A percentile compares a stretch with the other conserved stretches of the same genome.
phyloP scores from a whole-genome alignment of 768 basidiomycete genomes.

The Pleurotus tuber-regium region DNA sequence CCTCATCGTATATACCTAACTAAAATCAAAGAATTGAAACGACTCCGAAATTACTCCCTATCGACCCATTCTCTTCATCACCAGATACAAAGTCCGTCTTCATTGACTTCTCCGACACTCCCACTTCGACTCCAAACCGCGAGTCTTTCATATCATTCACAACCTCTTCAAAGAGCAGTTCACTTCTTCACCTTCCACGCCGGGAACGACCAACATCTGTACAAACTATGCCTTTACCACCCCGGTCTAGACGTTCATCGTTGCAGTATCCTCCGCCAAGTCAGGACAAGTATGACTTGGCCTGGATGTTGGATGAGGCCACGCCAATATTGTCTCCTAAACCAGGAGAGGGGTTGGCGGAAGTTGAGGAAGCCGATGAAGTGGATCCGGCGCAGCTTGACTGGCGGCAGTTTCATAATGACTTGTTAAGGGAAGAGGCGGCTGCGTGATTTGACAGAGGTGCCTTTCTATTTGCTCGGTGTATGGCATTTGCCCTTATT shows the following conservation, averaged over 20 bases:
- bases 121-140: slow-evolving; percentile 24
- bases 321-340: slow-evolving; percentile 18
- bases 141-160: slow-evolving; percentile 43
- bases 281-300: slow-evolving; percentile 29
- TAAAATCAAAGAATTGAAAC: slow-evolving; percentile 15
- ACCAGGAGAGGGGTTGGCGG: slow-evolving; percentile 16
- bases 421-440: slow-evolving; percentile 33
- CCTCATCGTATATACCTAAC: not conserved
- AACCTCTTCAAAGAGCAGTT: slow-evolving; percentile 28
- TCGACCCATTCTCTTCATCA: slow-evolving; percentile 41
- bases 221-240: slow-evolving; percentile 25
- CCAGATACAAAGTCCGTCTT: slow-evolving; percentile 43
- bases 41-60: slow-evolving; percentile 14
- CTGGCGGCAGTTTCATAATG: slow-evolving; percentile 58
- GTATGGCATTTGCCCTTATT: no score
- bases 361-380: slow-evolving; percentile 21
- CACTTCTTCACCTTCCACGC: slow-evolving; percentile 16
- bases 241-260: slow-evolving; percentile 29
- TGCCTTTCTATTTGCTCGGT: no score
- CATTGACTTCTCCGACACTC: slow-evolving; percentile 34
- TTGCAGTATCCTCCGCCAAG: slow-evolving; percentile 24
- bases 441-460: slow-evolving; percentile 1
- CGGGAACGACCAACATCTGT: slow-evolving; percentile 23
- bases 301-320: slow-evolving; percentile 40
- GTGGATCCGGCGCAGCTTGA: slow-evolving; percentile 43